Base-by-base conservation (phyloP, 2,329 filamentous ascomycete genomes). In the Fusarium agapanthi region DNA sequence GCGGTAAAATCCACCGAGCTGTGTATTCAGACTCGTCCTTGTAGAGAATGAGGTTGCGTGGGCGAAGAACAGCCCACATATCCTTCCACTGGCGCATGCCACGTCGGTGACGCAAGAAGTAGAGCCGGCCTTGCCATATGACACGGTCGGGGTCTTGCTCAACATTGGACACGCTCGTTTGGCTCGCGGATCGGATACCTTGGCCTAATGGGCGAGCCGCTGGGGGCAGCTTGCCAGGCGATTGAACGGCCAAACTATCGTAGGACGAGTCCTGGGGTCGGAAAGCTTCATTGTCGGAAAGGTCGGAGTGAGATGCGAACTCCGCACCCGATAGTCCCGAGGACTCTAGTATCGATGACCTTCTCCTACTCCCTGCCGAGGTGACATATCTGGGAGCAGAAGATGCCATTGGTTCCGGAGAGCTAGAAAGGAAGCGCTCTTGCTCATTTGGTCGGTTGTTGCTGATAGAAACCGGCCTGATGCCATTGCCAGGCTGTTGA, bases 71-170 rank as follows among this genome's bases (percentile, higher is more conserved):
- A 18, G 92, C 93, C 96, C 96, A 98, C 66, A 95, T 88, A 76
- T 94, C 92, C 85, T 97, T 98, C 96, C 96, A 99, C 78, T 97
- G 93, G 51, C 93, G 91, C 61, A 99, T 86, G 14, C 95, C 94
- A 28, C 92, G 88, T 77, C 94, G 95, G 69, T 91, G 93, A 76
- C 93, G 94, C 63, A 98, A 88, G 69, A 94, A 90, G 81, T 93
- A 93, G 37, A 98, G 89, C 87, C 94, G 95, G 57, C 95, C 95
- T 79, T 98, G 95, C 88, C 93, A 97, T 48, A 98, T 89, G n/a
- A 98, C 92, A 32, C 95, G 92, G 80, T 97, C 95, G 2, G 92
- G 91, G 71, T 96, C 94, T 61, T 87, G 85, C 61, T 92, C 87
- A 44, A 86, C 75, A 66, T 73, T 76, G 30, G 71, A 81, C 58